A percentile compares a stretch with the other conserved stretches of the same genome.
Evolutionary conservation across 192 early-diverging fungal species (phyloP).

Genomic region (Coemansia sp.): DNA sequence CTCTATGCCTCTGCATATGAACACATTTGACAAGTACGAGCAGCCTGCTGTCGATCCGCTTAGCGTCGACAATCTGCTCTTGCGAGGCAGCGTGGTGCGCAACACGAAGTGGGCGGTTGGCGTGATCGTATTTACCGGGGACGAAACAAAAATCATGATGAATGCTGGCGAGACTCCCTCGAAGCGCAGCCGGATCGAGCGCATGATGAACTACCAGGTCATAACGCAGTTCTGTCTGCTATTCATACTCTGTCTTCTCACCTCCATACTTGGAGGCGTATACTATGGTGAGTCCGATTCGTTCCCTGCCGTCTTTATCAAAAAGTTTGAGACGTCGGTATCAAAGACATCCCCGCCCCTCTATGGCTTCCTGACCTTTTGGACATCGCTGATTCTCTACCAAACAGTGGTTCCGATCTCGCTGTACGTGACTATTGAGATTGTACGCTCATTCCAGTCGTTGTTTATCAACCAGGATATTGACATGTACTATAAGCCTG

Average conservation of each 20-base stretch:
- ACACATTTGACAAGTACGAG: conserved; percentile 31
- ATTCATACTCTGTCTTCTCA: conserved; percentile 69
- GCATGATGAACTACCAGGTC: conserved; percentile 88
- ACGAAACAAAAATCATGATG: conserved; percentile 95
- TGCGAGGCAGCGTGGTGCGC: conserved; percentile 88
- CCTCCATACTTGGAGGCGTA: conserved; percentile 64
- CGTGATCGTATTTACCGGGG: conserved; percentile 83
- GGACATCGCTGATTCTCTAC: conserved; percentile 84
- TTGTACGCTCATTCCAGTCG: conserved; percentile 87
- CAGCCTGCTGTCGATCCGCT: conserved; percentile 37
- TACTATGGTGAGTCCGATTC: conserved; percentile 56
- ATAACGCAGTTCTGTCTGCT: conserved; percentile 78
- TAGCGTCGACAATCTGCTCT: conserved; percentile 75
- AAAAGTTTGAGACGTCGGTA: conserved; percentile 30
- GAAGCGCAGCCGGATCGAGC: conserved; percentile 88
- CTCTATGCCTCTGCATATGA: not conserved
- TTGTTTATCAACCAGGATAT: conserved; percentile 89
- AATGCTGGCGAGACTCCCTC: conserved; percentile 91
- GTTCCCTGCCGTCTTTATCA: conserved; percentile 54
- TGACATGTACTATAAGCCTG: conserved; percentile 83
- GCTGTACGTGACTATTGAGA: conserved; percentile 89
- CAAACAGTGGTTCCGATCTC: conserved; percentile 98
- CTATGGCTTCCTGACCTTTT: conserved; percentile 71
- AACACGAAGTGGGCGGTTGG: conserved; percentile 92
- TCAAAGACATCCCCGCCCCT: conserved; percentile 38